phyloP scores from a whole-genome alignment of 768 basidiomycete species.

The Auriscalpium vulgare region DNA sequence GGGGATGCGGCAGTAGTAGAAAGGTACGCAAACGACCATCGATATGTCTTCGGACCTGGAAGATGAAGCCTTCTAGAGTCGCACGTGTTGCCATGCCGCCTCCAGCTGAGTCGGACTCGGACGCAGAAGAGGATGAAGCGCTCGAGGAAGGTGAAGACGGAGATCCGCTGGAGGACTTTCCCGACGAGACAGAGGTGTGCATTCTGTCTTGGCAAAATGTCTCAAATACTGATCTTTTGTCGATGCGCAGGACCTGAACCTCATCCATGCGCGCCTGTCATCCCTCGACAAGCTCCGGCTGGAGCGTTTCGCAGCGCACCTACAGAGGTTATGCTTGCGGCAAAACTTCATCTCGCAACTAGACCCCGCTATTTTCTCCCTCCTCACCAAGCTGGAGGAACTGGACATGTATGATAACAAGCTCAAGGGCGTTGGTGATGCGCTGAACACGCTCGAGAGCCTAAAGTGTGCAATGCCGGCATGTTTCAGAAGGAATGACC shows the following conservation, averaged over 20 bases:
- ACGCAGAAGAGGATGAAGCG: slow-evolving; percentile 42
- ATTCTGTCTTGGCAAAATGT: neutral
- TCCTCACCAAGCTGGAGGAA: slow-evolving; percentile 69
- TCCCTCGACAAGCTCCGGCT: slow-evolving; percentile 63
- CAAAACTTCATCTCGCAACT: slow-evolving; percentile 77
- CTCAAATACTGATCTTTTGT: slow-evolving; percentile 2
- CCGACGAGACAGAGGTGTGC: slow-evolving; percentile 77
- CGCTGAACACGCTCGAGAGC: slow-evolving; percentile 47
- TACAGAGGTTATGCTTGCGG: slow-evolving; percentile 73
- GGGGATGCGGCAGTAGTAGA: neutral
- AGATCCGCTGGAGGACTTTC: slow-evolving; percentile 70
- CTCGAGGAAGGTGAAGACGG: slow-evolving; percentile 22
- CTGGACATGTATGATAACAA: slow-evolving; percentile 96
- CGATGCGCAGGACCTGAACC: slow-evolving; percentile 66
- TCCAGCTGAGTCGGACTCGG: slow-evolving; percentile 34
- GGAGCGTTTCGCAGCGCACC: slow-evolving; percentile 57
- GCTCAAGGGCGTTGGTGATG: slow-evolving; percentile 63
- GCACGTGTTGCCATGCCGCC: slow-evolving; percentile 11
- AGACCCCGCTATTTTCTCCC: slow-evolving; percentile 62
- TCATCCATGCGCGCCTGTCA: slow-evolving; percentile 71
- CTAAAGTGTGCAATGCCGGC: slow-evolving; percentile 40
- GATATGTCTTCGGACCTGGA: neutral
- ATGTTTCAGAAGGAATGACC: neutral
- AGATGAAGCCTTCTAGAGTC: slow-evolving; percentile 3
- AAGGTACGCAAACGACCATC: neutral